Conservation (phyloP, 257 asterid genomes). For the Solanum stenotomum region DNA sequence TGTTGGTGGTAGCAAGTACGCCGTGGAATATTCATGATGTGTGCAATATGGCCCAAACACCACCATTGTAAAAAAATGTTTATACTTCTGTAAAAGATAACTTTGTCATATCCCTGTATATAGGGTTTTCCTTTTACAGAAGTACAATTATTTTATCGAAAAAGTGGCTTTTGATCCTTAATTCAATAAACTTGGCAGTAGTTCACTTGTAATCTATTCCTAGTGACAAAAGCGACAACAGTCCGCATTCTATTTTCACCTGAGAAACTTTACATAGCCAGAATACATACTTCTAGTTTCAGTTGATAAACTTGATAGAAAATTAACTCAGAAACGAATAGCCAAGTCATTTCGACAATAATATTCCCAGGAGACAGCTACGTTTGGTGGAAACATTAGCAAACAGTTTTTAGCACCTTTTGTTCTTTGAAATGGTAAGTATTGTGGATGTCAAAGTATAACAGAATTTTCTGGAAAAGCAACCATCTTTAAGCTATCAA, state of each 20-base stretch:
- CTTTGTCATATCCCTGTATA: neutral
- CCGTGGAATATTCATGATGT: neutral
- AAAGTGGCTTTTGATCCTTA: neutral
- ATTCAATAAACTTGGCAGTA: neutral
- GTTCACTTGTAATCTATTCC: neutral
- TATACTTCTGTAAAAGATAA: neutral
- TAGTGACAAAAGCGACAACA: neutral
- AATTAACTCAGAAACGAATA: neutral
- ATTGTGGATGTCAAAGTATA: neutral
- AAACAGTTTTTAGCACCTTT: neutral
- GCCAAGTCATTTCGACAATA: neutral
- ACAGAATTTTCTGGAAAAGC: neutral
- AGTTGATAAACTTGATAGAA: neutral
- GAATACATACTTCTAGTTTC: neutral
- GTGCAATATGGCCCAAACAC: neutral
- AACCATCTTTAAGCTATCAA: neutral
- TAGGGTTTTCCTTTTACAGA: neutral
- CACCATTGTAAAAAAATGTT: neutral
- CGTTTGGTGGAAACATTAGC: neutral
- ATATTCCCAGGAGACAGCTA: neutral
- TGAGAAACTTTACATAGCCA: neutral
- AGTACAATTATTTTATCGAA: neutral
- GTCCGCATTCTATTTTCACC: neutral
- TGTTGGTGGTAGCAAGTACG: neutral
- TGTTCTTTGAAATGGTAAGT: neutral